These are phyloP conservation scores for Trichoderma guizhouense DNA, from an alignment of 2,329 filamentous ascomycete species.

Conservation along the genomic window DNA sequence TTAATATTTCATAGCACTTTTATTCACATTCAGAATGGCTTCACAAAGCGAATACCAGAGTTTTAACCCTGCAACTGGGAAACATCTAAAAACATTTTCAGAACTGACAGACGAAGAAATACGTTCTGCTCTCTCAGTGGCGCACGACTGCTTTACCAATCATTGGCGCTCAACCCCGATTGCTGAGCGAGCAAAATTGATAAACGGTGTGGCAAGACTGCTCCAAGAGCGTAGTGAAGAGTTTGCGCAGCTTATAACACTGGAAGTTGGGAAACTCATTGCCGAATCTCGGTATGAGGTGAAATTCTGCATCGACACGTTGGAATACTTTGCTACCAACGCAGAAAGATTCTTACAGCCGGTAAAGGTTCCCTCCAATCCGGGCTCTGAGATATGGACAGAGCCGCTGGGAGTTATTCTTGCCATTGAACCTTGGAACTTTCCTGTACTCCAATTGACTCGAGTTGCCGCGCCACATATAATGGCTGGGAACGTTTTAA, in stretches of 20 bases:
- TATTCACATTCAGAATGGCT: background rate
- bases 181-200: background rate
- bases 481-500: conserved; percentile 58
- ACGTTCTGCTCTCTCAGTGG: background rate
- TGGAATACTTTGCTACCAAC: background rate
- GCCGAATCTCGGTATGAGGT: background rate
- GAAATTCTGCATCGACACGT: background rate
- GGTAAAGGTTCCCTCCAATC: background rate
- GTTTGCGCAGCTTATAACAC: background rate
- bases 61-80: background rate
- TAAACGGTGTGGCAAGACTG: background rate
- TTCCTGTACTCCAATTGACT: conserved; percentile 67
- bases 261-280: background rate
- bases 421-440: conserved; percentile 77
- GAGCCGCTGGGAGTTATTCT: background rate
- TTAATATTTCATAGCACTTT: background rate
- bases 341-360: background rate
- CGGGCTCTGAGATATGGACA: background rate
- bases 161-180: background rate
- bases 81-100: background rate
- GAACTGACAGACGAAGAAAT: background rate
- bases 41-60: background rate
- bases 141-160: background rate
- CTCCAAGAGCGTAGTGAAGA: background rate
- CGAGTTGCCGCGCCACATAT: conserved; percentile 74